phyloP scores from a whole-genome alignment of 2,329 filamentous ascomycete species.

The Exophiala aquamarina region DNA sequence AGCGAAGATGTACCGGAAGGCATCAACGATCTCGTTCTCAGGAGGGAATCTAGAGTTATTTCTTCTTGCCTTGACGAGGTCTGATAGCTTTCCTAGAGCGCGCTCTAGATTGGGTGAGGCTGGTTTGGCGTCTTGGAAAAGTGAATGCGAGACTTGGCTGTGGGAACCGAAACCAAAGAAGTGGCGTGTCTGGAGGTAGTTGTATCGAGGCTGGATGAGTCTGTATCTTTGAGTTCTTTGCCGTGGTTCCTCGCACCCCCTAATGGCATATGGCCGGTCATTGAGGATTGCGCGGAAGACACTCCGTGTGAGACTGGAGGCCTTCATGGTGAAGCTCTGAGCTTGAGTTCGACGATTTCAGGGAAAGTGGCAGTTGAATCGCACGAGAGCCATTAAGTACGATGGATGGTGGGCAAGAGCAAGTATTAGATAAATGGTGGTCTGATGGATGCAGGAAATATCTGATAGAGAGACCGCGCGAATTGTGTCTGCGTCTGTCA shows the following conservation, averaged over 20 bases:
- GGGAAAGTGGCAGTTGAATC: no score
- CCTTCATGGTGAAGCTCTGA: slow-evolving; percentile 36
- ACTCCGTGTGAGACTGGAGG: slow-evolving; percentile 41
- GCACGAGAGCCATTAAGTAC: no score
- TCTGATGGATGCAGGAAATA: background rate
- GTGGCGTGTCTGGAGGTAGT: slow-evolving; percentile 15
- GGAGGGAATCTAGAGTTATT: slow-evolving; percentile 66
- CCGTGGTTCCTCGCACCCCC: slow-evolving; percentile 14
- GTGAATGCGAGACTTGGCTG: slow-evolving; percentile 6
- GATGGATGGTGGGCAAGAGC: background rate
- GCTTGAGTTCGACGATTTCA: no score
- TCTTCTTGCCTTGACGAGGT: slow-evolving; percentile 63
- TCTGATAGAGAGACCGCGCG: no score
- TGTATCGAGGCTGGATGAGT: slow-evolving; percentile 1
- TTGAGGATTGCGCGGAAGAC: slow-evolving; percentile 47
- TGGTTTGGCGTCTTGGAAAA: slow-evolving; percentile 20
- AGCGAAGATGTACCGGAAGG: slow-evolving; percentile 64
- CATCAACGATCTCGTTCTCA: slow-evolving; percentile 61
- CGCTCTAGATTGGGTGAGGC: slow-evolving; percentile 24
- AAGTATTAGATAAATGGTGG: background rate
- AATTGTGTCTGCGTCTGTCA: no score
- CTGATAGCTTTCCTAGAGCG: slow-evolving; percentile 51
- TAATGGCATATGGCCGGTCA: slow-evolving; percentile 38
- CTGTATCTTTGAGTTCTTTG: background rate
- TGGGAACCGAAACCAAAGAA: slow-evolving; percentile 25